Evolutionary conservation across 345 rosid genomes (phyloP).

Genomic region (Camelina neglecta): DNA sequence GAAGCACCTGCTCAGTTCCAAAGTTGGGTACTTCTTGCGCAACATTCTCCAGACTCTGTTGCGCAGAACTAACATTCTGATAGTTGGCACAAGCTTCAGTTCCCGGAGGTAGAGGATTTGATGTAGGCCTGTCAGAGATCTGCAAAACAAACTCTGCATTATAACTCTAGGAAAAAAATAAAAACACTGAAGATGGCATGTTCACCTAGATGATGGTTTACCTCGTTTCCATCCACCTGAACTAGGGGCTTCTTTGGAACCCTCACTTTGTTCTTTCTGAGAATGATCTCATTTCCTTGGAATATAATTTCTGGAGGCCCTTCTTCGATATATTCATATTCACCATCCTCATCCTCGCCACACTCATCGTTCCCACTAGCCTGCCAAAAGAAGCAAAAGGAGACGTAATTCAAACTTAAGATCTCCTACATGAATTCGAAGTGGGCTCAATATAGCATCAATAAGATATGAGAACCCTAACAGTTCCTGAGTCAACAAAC

Average conservation of each 20-base stretch:
- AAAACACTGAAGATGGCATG: not conserved
- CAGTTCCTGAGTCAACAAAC: conserved; percentile 6
- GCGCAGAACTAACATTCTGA: conserved; percentile 66
- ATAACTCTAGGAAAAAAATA: not conserved
- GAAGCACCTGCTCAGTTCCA: conserved; percentile 87
- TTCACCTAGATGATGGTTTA: conserved; percentile 40
- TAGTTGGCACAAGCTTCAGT: conserved; percentile 58
- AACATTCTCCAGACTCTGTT: conserved; percentile 69
- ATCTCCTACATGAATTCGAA: too few relatives aligned
- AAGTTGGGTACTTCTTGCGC: conserved; percentile 90
- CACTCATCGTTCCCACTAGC: conserved; percentile 48
- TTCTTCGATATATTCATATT: conserved; percentile 85
- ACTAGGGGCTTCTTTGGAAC: conserved; percentile 61
- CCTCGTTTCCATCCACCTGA: conserved; percentile 53
- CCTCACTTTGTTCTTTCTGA: conserved; percentile 76
- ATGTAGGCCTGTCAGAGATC: conserved; percentile 79
- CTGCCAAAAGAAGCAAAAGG: conserved; percentile 44
- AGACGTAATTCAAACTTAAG: too few relatives aligned
- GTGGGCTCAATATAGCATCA: not conserved
- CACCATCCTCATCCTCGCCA: conserved; percentile 60
- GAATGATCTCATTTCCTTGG: conserved; percentile 86
- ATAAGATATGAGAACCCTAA: conserved; percentile 3
- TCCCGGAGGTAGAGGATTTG: conserved; percentile 93
- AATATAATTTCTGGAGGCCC: conserved; percentile 93
- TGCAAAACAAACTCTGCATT: conserved; percentile 44